Conservation (phyloP, 2,329 filamentous ascomycete genomes). For the Podosphaera fusca region DNA sequence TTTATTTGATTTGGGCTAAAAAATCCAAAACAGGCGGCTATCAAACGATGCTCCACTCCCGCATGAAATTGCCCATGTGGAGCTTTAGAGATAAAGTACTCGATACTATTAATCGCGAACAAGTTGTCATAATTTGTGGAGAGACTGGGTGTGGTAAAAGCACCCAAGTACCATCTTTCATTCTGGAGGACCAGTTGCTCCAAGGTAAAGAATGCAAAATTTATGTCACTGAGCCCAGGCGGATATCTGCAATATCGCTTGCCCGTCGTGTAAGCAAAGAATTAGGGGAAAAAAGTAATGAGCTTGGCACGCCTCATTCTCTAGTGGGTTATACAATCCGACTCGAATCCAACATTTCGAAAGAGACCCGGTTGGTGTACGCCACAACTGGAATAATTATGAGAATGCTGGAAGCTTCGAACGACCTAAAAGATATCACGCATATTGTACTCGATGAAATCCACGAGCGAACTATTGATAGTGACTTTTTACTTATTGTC, state of each 20-base stretch:
- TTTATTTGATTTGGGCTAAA: constrained; percentile 34
- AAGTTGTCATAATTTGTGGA: constrained; percentile 82
- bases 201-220: constrained; percentile 69
- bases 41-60: constrained; percentile 53
- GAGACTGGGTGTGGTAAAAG: constrained; percentile 96
- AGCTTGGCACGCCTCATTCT: constrained; percentile 62
- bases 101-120: constrained; percentile 50
- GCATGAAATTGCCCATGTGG: constrained; percentile 77
- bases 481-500: constrained; percentile 84
- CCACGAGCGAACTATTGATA: constrained; percentile 88
- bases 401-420: constrained; percentile 80
- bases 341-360: constrained; percentile 65
- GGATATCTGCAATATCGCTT: constrained; percentile 88
- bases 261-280: constrained; percentile 88
- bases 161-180: constrained; percentile 86
- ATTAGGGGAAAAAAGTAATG: constrained; percentile 60
- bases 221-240: constrained; percentile 82
- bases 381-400: constrained; percentile 88
- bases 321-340: constrained; percentile 88
- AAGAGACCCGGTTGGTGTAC: constrained; percentile 67
- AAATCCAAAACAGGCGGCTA: constrained; percentile 38
- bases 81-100: constrained; percentile 60
- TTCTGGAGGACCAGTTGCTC: constrained; percentile 70
- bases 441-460: constrained; percentile 95
- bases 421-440: constrained; percentile 70